Conservation (phyloP, 2,329 filamentous ascomycete genomes). For the Chaetoscypha palmicola region DNA sequence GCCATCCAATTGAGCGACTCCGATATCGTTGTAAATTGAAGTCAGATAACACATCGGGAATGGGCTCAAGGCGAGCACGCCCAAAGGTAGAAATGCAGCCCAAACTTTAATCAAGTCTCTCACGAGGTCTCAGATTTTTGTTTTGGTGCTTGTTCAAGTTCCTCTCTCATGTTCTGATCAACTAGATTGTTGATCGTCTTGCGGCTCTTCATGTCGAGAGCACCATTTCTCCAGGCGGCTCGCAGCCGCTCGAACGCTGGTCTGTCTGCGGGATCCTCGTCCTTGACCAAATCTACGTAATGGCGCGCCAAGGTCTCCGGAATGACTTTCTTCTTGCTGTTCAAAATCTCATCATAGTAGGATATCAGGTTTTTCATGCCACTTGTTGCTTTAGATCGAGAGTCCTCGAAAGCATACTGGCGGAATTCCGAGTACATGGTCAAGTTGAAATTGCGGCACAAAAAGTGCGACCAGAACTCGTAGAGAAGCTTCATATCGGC, state of each 20-base stretch:
- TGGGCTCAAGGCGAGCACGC: constrained; percentile 7
- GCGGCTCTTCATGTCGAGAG: constrained; percentile 47
- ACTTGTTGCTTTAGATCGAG: constrained; percentile 41
- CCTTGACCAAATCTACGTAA: constrained; percentile 47
- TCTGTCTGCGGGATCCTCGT: constrained; percentile 36
- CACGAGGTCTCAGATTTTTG: constrained; percentile 20
- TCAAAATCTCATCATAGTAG: constrained; percentile 55
- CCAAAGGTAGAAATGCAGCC: constrained; percentile 6
- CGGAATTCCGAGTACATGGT: constrained; percentile 72
- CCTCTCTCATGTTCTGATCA: constrained; percentile 42
- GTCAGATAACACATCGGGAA: neutral
- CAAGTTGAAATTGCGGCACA: constrained; percentile 66
- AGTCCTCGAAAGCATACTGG: constrained; percentile 58
- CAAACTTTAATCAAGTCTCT: constrained; percentile 7
- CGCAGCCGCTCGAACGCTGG: constrained; percentile 45
- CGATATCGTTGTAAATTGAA: constrained; percentile 3
- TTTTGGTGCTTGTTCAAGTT: constrained; percentile 37
- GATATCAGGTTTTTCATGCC: constrained; percentile 58
- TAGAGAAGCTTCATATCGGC: constrained; percentile 61
- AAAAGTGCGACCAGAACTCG: constrained; percentile 68
- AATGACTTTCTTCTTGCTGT: constrained; percentile 41
- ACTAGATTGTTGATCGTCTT: constrained; percentile 48
- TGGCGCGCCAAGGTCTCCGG: constrained; percentile 46
- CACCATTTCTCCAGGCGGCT: constrained; percentile 46
- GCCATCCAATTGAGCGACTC: constrained; percentile 5